Evolutionary conservation across 2,329 filamentous ascomycete genomes (phyloP).

Genomic region (Pezicula radicicola): DNA sequence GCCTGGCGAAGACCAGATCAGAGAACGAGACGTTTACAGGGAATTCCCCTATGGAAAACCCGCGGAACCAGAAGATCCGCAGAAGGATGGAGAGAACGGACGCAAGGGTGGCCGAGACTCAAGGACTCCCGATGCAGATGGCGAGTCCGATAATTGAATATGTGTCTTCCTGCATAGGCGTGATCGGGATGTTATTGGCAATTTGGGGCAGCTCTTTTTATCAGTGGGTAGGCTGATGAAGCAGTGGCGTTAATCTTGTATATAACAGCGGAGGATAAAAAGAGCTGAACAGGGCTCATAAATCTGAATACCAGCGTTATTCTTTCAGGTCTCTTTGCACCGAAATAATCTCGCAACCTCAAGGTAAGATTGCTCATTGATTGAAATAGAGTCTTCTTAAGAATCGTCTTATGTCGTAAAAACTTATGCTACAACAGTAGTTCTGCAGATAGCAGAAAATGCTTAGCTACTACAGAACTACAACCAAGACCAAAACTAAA

Average conservation of each 20-base stretch:
- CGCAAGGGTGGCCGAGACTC: not conserved
- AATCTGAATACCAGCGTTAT: too few species aligned
- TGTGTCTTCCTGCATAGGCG: not conserved
- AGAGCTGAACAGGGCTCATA: too few species aligned
- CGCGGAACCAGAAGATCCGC: not conserved
- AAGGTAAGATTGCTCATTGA: too few species aligned
- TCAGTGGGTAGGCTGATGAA: not conserved
- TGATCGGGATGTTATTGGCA: not conserved
- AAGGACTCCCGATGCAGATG: conserved; percentile 5
- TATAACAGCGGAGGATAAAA: not conserved
- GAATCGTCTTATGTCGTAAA: too few species aligned
- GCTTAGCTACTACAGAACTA: too few species aligned
- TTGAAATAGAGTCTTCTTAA: too few species aligned
- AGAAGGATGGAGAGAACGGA: conserved; percentile 14
- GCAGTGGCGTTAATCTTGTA: too few species aligned
- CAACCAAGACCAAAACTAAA: too few species aligned
- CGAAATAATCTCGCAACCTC: too few species aligned
- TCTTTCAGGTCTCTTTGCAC: too few species aligned
- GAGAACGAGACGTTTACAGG: conserved; percentile 50
- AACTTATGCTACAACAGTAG: too few species aligned
- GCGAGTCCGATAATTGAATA: conserved; percentile 2
- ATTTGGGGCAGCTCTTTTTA: not conserved
- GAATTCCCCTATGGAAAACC: conserved; percentile 23
- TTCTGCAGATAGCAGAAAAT: too few species aligned
- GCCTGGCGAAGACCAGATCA: conserved; percentile 49